Base-by-base conservation (phyloP, 2,329 filamentous ascomycete species). In the Fusarium sp. region DNA sequence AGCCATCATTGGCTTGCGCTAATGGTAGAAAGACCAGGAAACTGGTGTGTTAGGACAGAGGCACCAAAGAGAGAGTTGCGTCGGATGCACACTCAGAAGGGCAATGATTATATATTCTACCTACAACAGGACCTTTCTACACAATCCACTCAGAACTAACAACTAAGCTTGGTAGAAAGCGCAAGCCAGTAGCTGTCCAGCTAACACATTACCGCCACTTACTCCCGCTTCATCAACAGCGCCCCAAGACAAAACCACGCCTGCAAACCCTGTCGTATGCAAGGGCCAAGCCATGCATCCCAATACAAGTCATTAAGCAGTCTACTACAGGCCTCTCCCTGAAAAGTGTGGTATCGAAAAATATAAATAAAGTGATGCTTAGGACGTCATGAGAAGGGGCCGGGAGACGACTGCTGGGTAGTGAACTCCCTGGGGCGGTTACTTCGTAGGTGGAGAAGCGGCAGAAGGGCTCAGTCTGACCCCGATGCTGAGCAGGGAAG, bases 311-410 rank as follows among this genome's bases (percentile, higher is more conserved):
- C 76, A 80, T 79, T 78, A 80, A 74, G 75, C 77, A 77, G 72
- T 82, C 79, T 82, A 82, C 76, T 83, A 80, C 81, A 81, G 49
- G 60, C 64, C 76, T 73, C 74, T 75, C 75, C 70, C 69, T 73
- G 76, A 71, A 78, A 78, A 74, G 69, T 77, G 72, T 83, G 82
- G 81, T 83, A 84, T 84, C 80, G 80, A 82, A 82, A 80, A 79
- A 77, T 48, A 22, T 31, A 39, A 76, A 75, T 77, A 75, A 49
- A 33, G 55, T 70, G 55, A 73, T 69, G 74, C 63, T 75, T 63
- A 59, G 66, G 73, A 67, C 49, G 69, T 66, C 62, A 56, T 72
- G 59, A 62, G 55, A 55, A 63, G 49, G 48, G 59, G 57, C 49
- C 39, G n/a, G 58, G 55, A 66, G 58, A 62, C 48, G 64, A 66